phyloP scores from a whole-genome alignment of 2,329 filamentous ascomycete species.

The Exophiala sideris region DNA sequence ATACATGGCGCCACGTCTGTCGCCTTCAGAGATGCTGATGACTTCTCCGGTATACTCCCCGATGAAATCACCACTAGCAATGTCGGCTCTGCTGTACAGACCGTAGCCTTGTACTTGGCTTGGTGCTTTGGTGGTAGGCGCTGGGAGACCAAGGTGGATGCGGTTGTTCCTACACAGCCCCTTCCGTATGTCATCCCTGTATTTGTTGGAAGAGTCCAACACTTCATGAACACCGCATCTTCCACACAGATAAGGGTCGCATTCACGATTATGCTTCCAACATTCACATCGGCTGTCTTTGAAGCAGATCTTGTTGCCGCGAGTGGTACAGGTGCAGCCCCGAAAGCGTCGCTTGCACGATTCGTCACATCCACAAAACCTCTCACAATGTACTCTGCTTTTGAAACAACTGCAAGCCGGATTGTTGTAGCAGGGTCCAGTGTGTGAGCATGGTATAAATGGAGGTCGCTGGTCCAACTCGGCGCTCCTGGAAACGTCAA shows the following conservation, averaged over 20 bases:
- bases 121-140: conserved; percentile 65
- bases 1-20: conserved; percentile 60
- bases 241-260: conserved; percentile 71
- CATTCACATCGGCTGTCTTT: conserved; percentile 59
- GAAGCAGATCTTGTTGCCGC: conserved; percentile 25
- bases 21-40: conserved; percentile 66
- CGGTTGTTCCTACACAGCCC: conserved; percentile 68
- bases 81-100: conserved; percentile 67
- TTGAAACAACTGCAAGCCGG: conserved; percentile 24
- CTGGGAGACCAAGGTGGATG: conserved; percentile 65
- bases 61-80: conserved; percentile 67
- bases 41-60: conserved; percentile 80
- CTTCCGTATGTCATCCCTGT: conserved; percentile 55
- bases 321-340: conserved; percentile 27
- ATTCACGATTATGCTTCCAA: conserved; percentile 69
- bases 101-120: conserved; percentile 67
- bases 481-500: conserved; percentile 21
- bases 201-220: conserved; percentile 65
- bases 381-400: conserved; percentile 29
- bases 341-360: conserved; percentile 28
- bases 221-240: conserved; percentile 67
- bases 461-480: conserved; percentile 23
- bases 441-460: conserved; percentile 29
- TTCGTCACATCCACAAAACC: conserved; percentile 26
- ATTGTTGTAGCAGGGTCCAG: conserved; percentile 26